Conservation (phyloP, 176 grass and related monocot species). For the Poa annua region DNA sequence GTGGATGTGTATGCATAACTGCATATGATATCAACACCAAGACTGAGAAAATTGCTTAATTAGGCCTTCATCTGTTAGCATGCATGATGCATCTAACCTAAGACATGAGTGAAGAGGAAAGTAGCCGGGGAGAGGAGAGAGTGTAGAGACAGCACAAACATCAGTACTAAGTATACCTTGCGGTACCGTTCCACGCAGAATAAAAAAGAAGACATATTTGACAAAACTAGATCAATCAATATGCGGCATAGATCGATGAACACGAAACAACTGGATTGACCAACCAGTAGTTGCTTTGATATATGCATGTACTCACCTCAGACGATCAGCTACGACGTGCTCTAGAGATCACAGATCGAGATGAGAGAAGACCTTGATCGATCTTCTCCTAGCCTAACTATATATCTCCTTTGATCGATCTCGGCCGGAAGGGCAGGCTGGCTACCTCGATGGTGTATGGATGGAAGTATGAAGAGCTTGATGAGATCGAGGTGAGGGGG, state of each 20-base stretch:
- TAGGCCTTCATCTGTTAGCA: not conserved
- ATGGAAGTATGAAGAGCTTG: slow-evolving; percentile 40
- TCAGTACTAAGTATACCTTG: not conserved
- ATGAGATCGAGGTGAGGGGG: slow-evolving; percentile 34
- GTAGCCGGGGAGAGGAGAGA: not conserved
- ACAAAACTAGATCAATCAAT: slow-evolving; percentile 32
- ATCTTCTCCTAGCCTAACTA: slow-evolving; percentile 1
- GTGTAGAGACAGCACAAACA: not conserved
- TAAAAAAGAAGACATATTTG: not conserved
- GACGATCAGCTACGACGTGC: slow-evolving; percentile 3
- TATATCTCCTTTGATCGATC: slow-evolving; percentile 11
- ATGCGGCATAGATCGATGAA: not conserved
- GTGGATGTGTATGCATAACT: not conserved
- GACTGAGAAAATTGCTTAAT: not conserved
- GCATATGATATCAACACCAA: slow-evolving; percentile 17
- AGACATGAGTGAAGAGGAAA: slow-evolving; percentile 5
- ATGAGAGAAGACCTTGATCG: not conserved
- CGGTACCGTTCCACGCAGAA: not conserved
- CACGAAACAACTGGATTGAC: slow-evolving; percentile 1
- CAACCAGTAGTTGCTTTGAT: slow-evolving; percentile 29
- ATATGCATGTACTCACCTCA: slow-evolving; percentile 45
- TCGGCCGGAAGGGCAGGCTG: too few relatives aligned
- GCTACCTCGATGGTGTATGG: not conserved
- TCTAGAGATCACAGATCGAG: slow-evolving; percentile 2
- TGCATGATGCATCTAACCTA: slow-evolving; percentile 4